phyloP scores from a whole-genome alignment of 352 stramenopile species.

The Phytophthora palmivora region DNA sequence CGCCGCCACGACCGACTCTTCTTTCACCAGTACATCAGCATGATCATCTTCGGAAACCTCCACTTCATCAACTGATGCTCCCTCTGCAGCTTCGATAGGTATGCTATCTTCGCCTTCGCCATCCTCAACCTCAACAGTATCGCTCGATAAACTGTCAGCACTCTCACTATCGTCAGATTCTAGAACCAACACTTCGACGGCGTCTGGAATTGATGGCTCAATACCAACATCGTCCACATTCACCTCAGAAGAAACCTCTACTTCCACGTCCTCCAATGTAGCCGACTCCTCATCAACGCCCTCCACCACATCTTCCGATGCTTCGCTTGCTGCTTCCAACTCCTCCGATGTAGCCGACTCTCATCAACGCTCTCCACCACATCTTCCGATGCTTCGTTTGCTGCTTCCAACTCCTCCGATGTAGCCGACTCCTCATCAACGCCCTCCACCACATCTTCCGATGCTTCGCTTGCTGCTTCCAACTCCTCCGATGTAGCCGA shows the following conservation, averaged over 20 bases:
- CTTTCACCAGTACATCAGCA: slow-evolving; percentile 1
- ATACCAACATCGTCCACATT: slow-evolving; percentile 4
- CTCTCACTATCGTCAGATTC: not conserved
- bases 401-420: too few species aligned
- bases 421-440: too few species aligned
- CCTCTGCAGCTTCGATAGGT: not conserved
- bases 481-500: too few species aligned
- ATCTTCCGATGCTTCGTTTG: too few species aligned
- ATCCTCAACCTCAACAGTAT: slow-evolving; percentile 8
- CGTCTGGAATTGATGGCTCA: not conserved
- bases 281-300: not conserved
- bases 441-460: too few species aligned
- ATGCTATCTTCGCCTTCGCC: not conserved
- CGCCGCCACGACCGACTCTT: slow-evolving; percentile 3
- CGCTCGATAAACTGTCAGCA: not conserved
- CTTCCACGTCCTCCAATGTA: slow-evolving; percentile 5
- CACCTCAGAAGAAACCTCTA: slow-evolving; percentile 15
- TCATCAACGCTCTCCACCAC: too few species aligned
- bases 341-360: too few species aligned
- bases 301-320: not conserved
- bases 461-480: too few species aligned
- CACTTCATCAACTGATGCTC: slow-evolving; percentile 1
- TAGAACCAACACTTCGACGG: slow-evolving; percentile 1
- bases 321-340: not conserved
- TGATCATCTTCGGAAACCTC: slow-evolving; percentile 6